Evolutionary conservation across 2,329 filamentous ascomycete genomes (phyloP).

Genomic region (Ascochyta rabiei): DNA sequence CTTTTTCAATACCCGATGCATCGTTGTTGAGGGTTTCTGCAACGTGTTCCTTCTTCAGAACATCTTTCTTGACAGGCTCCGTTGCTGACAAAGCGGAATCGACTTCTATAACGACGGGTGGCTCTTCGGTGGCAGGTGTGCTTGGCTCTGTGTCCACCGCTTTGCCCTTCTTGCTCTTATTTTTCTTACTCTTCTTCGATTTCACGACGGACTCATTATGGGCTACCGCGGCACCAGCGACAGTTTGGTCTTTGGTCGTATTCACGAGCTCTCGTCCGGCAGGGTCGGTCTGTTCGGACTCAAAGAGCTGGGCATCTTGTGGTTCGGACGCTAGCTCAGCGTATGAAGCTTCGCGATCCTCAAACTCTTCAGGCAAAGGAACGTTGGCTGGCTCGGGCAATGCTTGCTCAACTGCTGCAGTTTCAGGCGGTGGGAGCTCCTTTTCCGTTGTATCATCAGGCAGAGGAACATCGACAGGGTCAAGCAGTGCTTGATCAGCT

Average conservation of each 20-base stretch:
- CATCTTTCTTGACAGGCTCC: background rate
- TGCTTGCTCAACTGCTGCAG: background rate
- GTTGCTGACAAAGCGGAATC: background rate
- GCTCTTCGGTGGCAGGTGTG: slow-evolving; percentile 14
- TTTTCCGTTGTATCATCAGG: background rate
- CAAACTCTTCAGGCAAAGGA: background rate
- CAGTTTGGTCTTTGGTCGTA: background rate
- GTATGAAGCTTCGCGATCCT: background rate
- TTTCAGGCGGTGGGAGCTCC: background rate
- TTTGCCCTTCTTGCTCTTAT: slow-evolving; percentile 30
- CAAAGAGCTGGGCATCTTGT: background rate
- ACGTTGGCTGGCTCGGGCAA: background rate
- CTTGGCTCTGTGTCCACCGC: slow-evolving; percentile 15
- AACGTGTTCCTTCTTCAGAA: background rate
- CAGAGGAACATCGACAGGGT: background rate
- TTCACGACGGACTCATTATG: slow-evolving; percentile 11
- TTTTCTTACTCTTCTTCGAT: slow-evolving; percentile 30
- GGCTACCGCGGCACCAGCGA: background rate
- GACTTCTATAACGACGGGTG: background rate
- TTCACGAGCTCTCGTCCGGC: background rate
- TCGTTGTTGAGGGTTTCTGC: background rate
- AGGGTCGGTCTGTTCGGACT: background rate
- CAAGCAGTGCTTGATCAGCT: background rate
- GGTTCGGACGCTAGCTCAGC: background rate
- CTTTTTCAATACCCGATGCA: background rate